phyloP scores from a whole-genome alignment of 495 filamentous ascomycete species.

The Articulospora tetracladia region DNA sequence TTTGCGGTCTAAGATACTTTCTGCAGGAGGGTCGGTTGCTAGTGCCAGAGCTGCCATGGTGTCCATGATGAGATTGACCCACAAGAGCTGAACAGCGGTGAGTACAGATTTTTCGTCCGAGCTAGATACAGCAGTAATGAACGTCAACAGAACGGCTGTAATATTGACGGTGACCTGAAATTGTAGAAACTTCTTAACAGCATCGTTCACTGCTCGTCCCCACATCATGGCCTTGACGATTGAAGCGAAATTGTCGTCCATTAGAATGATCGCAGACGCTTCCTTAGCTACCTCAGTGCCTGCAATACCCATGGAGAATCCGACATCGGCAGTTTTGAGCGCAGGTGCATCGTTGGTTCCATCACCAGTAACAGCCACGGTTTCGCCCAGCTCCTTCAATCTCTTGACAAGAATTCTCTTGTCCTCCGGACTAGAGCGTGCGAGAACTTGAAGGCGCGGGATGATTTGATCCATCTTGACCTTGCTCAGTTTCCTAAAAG shows the following conservation, averaged over 20 bases:
- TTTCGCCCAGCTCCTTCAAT: slow-evolving; percentile 82
- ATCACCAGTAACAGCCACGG: slow-evolving; percentile 88
- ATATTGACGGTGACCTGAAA: slow-evolving; percentile 93
- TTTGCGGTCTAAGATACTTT: slow-evolving; percentile 75
- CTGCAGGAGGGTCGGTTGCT: slow-evolving; percentile 78
- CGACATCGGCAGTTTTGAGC: slow-evolving; percentile 80
- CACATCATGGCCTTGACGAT: slow-evolving; percentile 88
- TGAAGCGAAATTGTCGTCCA: slow-evolving; percentile 87
- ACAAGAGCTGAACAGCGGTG: slow-evolving; percentile 81
- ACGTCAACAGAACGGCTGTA: slow-evolving; percentile 79
- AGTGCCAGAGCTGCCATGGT: slow-evolving; percentile 84
- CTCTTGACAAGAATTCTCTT: slow-evolving; percentile 77
- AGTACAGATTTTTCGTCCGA: slow-evolving; percentile 64
- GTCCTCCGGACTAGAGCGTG: slow-evolving; percentile 83
- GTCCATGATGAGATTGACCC: slow-evolving; percentile 95
- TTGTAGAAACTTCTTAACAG: slow-evolving; percentile 85
- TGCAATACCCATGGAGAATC: slow-evolving; percentile 90
- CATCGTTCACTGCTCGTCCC: slow-evolving; percentile 88
- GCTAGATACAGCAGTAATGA: slow-evolving; percentile 76
- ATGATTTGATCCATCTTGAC: slow-evolving; percentile 67
- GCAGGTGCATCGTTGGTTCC: slow-evolving; percentile 90
- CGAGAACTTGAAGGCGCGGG: slow-evolving; percentile 75
- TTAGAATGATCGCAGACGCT: slow-evolving; percentile 84
- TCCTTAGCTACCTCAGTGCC: slow-evolving; percentile 94
- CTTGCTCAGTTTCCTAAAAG: slow-evolving; percentile 74